Evolutionary conservation across 2,329 filamentous ascomycete genomes (phyloP), one percentile per base, ranked within the genome.

Genomic region (Didymella sp.): DNA sequence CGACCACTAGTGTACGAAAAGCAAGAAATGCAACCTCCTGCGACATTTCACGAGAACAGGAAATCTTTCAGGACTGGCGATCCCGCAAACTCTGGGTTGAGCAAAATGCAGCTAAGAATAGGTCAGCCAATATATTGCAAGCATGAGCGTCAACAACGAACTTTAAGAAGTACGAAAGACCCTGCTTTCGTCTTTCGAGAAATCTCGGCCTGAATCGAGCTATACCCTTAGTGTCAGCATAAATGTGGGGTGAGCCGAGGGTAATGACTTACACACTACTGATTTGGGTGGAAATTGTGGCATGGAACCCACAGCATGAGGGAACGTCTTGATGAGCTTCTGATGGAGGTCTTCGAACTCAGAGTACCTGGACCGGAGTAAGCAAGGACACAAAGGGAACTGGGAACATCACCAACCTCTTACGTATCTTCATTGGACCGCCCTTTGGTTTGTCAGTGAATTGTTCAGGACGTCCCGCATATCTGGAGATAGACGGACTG

Each of bases 21-120:
- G 22, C 38, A 46, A 12, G 6, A 9, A 4, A 45, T 11, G 25
- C 35, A 30, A 11, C 24, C 33, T 30, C 8, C 19, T n/a, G 15
- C 30, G 8, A 17, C n/a, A 2, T 38, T 12, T 45, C 30, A 77
- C 51, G 81, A 81, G 74, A 96, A 95, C 47, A 97, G 82, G 73
- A 97, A 97, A 56, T 96, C 92, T 73, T 95, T 96, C 40, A 96
- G 82, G 2, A 96, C 87, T 0, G 92, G 91, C n/a, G 91, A 95
- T 11, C 90, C 90, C 30, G 92, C 91, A 72, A 97, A 97, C 75
- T 97, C 92, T 0, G 94, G 94, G 75, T 97, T 97, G 27, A 97
- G 79, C 63, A 98, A 79, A 59, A 97, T 88, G 78, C 93, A 97
- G 73, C 92, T 96, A 71, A 41, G 56, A 62, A 52, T 56, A 57